These are phyloP conservation scores for Syzygium jambos DNA, from an alignment of 345 rosid genomes.

Conservation along the genomic window DNA sequence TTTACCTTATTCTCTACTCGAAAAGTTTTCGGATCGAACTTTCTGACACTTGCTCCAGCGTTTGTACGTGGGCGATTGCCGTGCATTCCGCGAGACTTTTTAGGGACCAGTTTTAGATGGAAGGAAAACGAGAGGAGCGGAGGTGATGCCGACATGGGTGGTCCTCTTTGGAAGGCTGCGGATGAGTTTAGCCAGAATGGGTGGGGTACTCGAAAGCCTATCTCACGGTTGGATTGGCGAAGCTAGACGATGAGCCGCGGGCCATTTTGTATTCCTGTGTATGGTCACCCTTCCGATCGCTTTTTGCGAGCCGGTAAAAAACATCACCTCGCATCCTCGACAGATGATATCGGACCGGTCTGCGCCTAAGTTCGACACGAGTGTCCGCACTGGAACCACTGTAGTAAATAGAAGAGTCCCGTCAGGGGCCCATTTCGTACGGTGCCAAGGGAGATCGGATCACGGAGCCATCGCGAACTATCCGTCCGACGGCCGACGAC, in stretches of 20 bases:
- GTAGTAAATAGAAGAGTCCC: neutral
- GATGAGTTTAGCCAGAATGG: neutral
- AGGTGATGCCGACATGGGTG: fast-evolving
- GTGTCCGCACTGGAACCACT: neutral
- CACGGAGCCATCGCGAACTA: neutral
- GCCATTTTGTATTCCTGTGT: neutral
- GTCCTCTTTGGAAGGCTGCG: neutral
- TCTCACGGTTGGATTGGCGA: fast-evolving
- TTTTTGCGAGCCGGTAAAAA: neutral
- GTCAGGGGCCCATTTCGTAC: neutral
- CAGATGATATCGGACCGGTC: fast-evolving
- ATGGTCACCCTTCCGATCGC: fast-evolving
- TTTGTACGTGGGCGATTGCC: fast-evolving
- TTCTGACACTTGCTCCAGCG: fast-evolving
- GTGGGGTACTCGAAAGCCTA: fast-evolving
- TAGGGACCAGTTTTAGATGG: neutral
- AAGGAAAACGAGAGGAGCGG: neutral
- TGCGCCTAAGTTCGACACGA: neutral
- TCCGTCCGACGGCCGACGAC: neutral
- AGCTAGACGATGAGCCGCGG: neutral
- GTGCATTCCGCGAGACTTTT: neutral
- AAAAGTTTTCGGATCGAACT: fast-evolving
- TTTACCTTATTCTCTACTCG: neutral
- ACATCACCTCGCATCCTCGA: neutral
- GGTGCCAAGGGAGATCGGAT: neutral